Evolutionary conservation across 192 early-diverging fungal genomes (phyloP).

Genomic region (Funneliformis mosseae): DNA sequence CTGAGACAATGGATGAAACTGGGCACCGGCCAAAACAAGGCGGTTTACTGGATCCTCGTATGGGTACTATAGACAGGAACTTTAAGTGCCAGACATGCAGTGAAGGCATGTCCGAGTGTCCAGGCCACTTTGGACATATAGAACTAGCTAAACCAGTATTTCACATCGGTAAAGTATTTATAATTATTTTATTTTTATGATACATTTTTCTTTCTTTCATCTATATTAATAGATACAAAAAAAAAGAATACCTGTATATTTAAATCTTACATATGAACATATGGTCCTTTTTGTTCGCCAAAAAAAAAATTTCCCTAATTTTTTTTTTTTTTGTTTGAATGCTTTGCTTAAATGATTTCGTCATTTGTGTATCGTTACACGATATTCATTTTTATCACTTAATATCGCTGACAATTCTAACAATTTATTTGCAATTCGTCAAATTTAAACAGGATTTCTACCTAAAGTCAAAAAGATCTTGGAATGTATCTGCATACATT

Average conservation of each 20-base stretch:
- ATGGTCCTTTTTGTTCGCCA: neutral
- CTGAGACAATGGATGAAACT: slow-evolving; percentile 86
- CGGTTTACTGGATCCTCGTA: slow-evolving; percentile 88
- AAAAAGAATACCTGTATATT: neutral
- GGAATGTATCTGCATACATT: slow-evolving; percentile 94
- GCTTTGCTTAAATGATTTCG: neutral
- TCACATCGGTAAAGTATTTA: slow-evolving; percentile 72
- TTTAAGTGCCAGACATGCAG: slow-evolving; percentile 97
- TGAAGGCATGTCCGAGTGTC: slow-evolving; percentile 93
- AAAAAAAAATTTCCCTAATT: neutral
- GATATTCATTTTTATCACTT: neutral
- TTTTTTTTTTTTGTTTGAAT: neutral
- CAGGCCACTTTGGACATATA: slow-evolving; percentile 98
- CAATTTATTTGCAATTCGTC: neutral
- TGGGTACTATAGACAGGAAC: slow-evolving; percentile 97
- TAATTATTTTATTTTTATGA: neutral
- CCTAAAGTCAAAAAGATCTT: slow-evolving; percentile 95
- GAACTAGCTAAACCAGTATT: slow-evolving; percentile 94
- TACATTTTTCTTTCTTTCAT: neutral
- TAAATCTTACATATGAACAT: neutral
- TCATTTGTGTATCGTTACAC: slow-evolving; percentile 4
- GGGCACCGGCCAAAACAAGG: slow-evolving; percentile 81
- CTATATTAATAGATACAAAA: neutral
- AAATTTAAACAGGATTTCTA: slow-evolving; percentile 72
- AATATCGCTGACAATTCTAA: neutral